phyloP scores from a whole-genome alignment of 2,329 filamentous ascomycete species.

The Colletotrichum lentis region DNA sequence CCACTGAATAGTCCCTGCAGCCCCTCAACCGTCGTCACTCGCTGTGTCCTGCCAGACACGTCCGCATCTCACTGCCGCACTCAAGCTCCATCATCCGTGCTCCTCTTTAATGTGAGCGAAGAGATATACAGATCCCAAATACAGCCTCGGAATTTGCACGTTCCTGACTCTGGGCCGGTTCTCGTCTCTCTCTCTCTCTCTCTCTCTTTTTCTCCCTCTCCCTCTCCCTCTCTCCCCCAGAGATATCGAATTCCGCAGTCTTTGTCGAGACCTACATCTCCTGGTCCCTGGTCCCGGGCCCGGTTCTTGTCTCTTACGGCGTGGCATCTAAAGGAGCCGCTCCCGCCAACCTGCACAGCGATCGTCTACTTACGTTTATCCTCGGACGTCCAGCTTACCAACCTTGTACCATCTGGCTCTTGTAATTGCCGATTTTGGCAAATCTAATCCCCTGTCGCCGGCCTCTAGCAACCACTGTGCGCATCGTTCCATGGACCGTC shows the following conservation, averaged over 20 bases:
- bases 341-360: background rate
- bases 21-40: background rate
- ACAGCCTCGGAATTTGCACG: slow-evolving; percentile 3
- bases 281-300: slow-evolving; percentile 22
- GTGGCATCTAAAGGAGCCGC: slow-evolving; percentile 23
- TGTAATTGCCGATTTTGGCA: background rate
- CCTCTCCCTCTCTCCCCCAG: background rate
- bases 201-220: too few species aligned
- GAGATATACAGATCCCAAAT: slow-evolving; percentile 6
- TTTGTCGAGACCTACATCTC: slow-evolving; percentile 18
- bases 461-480: background rate
- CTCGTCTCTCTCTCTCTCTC: background rate
- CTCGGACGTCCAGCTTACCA: background rate
- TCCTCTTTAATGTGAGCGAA: background rate
- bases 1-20: slow-evolving; percentile 1
- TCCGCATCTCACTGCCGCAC: background rate
- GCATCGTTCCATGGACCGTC: slow-evolving; percentile 22
- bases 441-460: background rate
- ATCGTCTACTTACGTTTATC: background rate
- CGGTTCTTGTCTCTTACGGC: slow-evolving; percentile 4
- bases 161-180: slow-evolving; percentile 6
- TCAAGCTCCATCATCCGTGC: slow-evolving; percentile 1
- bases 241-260: slow-evolving; percentile 9
- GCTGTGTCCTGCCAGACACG: background rate
- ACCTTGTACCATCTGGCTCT: background rate